Evolutionary conservation across 179 eudicot species (phyloP), one percentile per base, ranked within the genome.

Genomic region (Actinidia arguta): DNA sequence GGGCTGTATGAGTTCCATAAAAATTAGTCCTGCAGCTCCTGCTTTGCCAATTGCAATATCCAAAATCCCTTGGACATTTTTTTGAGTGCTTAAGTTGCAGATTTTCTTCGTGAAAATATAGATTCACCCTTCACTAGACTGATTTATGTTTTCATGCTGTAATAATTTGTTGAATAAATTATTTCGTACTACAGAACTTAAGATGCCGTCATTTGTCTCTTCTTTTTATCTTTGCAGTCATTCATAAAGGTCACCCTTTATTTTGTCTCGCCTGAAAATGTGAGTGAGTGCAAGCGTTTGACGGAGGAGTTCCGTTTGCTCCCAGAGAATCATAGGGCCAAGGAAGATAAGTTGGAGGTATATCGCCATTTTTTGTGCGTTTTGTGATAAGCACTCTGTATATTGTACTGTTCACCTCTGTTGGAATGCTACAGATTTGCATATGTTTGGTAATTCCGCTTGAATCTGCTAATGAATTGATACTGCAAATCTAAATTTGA

Each of bases 221-320:
- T 20, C n/a, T 54, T 59, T 59, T 59, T 59, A 18, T 59, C 18
- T 59, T 50, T 68, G 51, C 85, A 92, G 93, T 92, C 95, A 31
- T 92, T 93, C 89, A 91, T 90, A 63, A 92, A 92, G 84, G 93
- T 92, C 22, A 93, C 92, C 8, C 92, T 85, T 71, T 92, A 92
- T 78, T 92, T 92, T 69, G 93, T 92, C 52, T 91, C 93, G 24
- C 95, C 95, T n/a, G 95, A 92, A 81, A 92, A 91, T 80, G 83
- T 92, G 56, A 81, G 78, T 39, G 93, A 92, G 75, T 92, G 95
- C 76, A 81, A 91, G 13, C 86, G 91, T 27, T 80, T 92, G 72
- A 91, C 93, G 5, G 91, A 92, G 80, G 92, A 92, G 81, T 88
- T 92, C 56, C 90, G 93, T 14, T 68, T 82, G 80, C 93, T 92